These are phyloP conservation scores for Sphaerostilbella broomeana DNA, from an alignment of 2,329 filamentous ascomycete genomes.

Conservation along the genomic window DNA sequence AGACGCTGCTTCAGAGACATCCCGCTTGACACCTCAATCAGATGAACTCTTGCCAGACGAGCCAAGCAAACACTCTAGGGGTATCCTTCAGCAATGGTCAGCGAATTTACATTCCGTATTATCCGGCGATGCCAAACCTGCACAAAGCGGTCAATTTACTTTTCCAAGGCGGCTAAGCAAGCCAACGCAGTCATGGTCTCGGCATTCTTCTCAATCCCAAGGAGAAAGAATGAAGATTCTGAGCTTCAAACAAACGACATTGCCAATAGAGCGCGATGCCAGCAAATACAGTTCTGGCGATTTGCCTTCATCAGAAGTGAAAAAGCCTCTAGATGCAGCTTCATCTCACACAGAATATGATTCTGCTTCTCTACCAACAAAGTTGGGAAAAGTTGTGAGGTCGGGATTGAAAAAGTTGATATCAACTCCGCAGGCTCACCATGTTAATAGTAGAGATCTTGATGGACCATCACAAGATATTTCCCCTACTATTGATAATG, in stretches of 20 bases:
- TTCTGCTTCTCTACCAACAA: slow-evolving; percentile 23
- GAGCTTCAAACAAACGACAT: neutral
- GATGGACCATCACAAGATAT: too few species aligned
- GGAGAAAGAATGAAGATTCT: slow-evolving; percentile 19
- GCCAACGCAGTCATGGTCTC: slow-evolving; percentile 29
- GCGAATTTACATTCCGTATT: slow-evolving; percentile 3
- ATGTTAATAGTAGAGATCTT: too few species aligned
- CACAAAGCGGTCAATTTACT: neutral
- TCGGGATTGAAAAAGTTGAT: slow-evolving; percentile 14
- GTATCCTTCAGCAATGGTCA: slow-evolving; percentile 3
- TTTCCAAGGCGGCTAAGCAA: slow-evolving; percentile 4
- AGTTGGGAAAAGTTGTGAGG: slow-evolving; percentile 24
- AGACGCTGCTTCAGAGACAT: neutral
- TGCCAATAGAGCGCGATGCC: neutral
- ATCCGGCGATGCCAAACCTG: slow-evolving; percentile 1
- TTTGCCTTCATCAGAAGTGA: slow-evolving; percentile 8
- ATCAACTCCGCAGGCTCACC: too few species aligned
- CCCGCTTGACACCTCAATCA: slow-evolving; percentile 4
- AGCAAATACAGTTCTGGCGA: too few species aligned
- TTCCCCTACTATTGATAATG: neutral
- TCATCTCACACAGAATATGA: slow-evolving; percentile 3
- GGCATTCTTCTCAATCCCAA: slow-evolving; percentile 26
- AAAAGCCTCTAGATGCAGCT: neutral
- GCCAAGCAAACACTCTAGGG: neutral
- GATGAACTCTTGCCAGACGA: slow-evolving; percentile 7